Conservation (phyloP, 2,329 filamentous ascomycete species). For the Aspergillus alliaceus region DNA sequence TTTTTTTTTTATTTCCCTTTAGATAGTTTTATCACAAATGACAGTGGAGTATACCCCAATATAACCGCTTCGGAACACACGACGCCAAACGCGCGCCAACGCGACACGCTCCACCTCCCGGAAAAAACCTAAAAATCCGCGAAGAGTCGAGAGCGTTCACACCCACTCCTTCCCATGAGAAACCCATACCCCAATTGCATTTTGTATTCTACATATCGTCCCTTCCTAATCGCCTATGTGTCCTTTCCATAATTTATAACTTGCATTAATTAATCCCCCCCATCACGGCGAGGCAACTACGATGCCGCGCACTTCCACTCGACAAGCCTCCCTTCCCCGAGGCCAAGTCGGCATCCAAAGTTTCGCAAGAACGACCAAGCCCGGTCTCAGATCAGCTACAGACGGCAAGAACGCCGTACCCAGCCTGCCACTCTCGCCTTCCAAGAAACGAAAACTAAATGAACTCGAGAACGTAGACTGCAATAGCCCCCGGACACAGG, state of each 20-base stretch:
- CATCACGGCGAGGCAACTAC: conserved; percentile 19
- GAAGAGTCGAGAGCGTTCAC: too few relatives aligned
- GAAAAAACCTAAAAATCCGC: conserved; percentile 12
- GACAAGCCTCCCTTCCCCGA: conserved; percentile 31
- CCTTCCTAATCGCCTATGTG: conserved; percentile 8
- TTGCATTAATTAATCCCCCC: conserved; percentile 8
- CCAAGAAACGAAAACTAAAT: conserved; percentile 42
- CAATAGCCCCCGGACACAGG: conserved; percentile 8
- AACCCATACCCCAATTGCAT: conserved; percentile 5
- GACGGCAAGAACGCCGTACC: conserved; percentile 32
- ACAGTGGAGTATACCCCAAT: conserved; percentile 7
- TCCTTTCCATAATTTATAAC: conserved; percentile 9
- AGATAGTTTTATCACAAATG: too few relatives aligned
- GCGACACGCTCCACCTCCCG: conserved; percentile 19
- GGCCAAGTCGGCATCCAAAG: conserved; percentile 43
- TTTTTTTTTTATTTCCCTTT: too few relatives aligned
- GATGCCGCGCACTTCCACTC: conserved; percentile 35
- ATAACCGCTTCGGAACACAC: conserved; percentile 15
- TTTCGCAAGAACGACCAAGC: conserved; percentile 48
- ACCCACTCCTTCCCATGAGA: conserved; percentile 4
- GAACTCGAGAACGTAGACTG: conserved; percentile 35
- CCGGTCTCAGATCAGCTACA: conserved; percentile 21
- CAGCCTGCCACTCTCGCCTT: conserved; percentile 34
- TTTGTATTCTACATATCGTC: conserved; percentile 4
- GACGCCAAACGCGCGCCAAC: conserved; percentile 19